A percentile compares a stretch with the other conserved stretches of the same genome.
These are phyloP conservation scores for Lojkania enalia DNA, from an alignment of 2,329 filamentous ascomycete species.

Conservation along the genomic window DNA sequence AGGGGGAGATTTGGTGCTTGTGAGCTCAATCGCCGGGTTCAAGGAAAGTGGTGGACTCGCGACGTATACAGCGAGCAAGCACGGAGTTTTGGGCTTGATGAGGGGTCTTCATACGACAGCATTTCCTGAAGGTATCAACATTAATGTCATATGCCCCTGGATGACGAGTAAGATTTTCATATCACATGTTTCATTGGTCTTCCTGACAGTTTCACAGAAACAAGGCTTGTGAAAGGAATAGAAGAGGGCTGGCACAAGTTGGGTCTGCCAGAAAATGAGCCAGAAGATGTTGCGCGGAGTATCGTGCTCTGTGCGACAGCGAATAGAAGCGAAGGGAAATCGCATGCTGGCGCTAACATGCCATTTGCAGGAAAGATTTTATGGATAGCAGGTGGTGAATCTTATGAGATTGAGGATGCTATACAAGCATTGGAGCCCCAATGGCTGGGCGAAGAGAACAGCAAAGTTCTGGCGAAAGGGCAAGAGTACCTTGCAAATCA, in stretches of 20 bases:
- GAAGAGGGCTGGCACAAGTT: slow-evolving; percentile 19
- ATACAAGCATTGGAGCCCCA: slow-evolving; percentile 26
- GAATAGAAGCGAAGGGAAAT: slow-evolving; percentile 17
- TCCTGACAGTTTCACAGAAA: no score
- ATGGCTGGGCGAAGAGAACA: slow-evolving; percentile 29
- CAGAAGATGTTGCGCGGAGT: slow-evolving; percentile 25
- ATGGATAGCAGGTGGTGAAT: slow-evolving; percentile 24
- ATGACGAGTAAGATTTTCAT: slow-evolving; percentile 31
- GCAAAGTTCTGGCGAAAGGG: slow-evolving; percentile 22
- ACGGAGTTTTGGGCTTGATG: slow-evolving; percentile 29
- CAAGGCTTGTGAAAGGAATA: slow-evolving; percentile 22
- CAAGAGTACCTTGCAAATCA: slow-evolving; percentile 19
- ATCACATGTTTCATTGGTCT: no score
- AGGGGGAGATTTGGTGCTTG: slow-evolving; percentile 20
- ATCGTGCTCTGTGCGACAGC: slow-evolving; percentile 26
- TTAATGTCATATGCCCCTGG: slow-evolving; percentile 32
- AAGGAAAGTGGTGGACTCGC: slow-evolving; percentile 24
- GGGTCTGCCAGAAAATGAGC: slow-evolving; percentile 23
- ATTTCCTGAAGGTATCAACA: slow-evolving; percentile 16
- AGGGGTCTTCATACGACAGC: slow-evolving; percentile 21
- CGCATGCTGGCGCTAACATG: slow-evolving; percentile 19
- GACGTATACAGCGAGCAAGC: slow-evolving; percentile 28
- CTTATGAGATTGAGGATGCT: slow-evolving; percentile 30
- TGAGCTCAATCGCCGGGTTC: slow-evolving; percentile 27
- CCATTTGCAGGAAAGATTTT: slow-evolving; percentile 27